Evolutionary conservation across 139 green algal species (phyloP), one percentile per base, ranked within the genome.

Genomic region (Ettlia oleoabundans): DNA sequence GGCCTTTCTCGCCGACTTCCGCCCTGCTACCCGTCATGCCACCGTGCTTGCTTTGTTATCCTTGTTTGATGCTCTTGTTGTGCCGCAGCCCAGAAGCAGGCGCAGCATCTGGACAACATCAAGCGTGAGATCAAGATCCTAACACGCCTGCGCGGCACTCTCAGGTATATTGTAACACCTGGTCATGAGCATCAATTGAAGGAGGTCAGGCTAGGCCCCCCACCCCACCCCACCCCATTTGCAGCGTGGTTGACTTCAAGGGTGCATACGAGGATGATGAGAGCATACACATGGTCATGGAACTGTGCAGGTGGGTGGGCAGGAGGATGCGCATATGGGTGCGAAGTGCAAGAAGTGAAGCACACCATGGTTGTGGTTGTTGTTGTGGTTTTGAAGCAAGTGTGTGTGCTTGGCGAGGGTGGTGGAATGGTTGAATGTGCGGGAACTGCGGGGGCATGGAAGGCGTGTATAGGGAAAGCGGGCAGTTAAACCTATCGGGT

Each of bases 241-340:
- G 69, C 69, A 76, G 69, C 69, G 72, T 98, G 40, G 94, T 94
- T 22, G 76, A 91, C 43, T 85, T 97, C 42, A 90, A 95, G 74
- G 87, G 90, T 28, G 88, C 81, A 3, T 83, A 58, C 10, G 95
- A 98, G 88, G 93, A 97, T 77, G 91, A 95, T 18, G 62, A 78
- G 2, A 70, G 87, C 55, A 84, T 97, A 10, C 92, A 98, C 88
- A 92, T 97, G 77, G 82, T 98, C n/a, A 96, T 96, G 93, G 93
- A 97, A 89, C 83, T 82, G 10, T 98, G 94, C 88, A 79, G 52
- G 72, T 66, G 52, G 24, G n/a, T n/a, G n/a, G n/a, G n/a, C n/a
- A n/a, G n/a, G n/a, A 28, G 35, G 21, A n/a, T n/a, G 53, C 4
- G 6, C 9, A 7, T 64, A 24, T 13, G 53, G n/a, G 53, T n/a